Percentiles rank a stretch among this genome's conserved stretches.
These are phyloP conservation scores for Saccharomyces cerevisiae DNA, from an alignment of 805 yeast genomes.

Conservation along the genomic window DNA sequence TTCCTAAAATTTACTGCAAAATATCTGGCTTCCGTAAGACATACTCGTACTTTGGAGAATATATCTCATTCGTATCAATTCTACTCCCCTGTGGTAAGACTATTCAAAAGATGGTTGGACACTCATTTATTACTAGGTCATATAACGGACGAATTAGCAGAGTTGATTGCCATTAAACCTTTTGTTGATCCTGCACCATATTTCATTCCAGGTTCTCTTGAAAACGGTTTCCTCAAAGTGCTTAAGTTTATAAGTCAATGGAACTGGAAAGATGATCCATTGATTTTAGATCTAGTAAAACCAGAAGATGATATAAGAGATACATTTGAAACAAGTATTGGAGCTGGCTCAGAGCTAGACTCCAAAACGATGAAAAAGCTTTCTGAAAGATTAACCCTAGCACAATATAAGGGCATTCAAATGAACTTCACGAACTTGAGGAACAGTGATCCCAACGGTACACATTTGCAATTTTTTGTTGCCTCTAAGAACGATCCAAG, in stretches of 20 bases:
- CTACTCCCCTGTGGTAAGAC: slow-evolving; percentile 71
- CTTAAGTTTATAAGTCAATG: slow-evolving; percentile 65
- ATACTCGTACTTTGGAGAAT: slow-evolving; percentile 68
- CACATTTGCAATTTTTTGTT: slow-evolving; percentile 71
- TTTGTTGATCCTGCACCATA: slow-evolving; percentile 87
- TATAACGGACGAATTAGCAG: slow-evolving; percentile 70
- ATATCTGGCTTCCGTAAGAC: slow-evolving; percentile 63
- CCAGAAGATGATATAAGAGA: slow-evolving; percentile 35
- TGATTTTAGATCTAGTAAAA: slow-evolving; percentile 68
- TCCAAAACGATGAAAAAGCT: slow-evolving; percentile 36
- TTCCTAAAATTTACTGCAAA: slow-evolving; percentile 56
- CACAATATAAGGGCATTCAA: slow-evolving; percentile 53
- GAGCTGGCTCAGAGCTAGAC: slow-evolving; percentile 28
- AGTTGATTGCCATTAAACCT: slow-evolving; percentile 71
- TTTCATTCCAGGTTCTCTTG: slow-evolving; percentile 67
- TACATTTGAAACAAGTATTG: slow-evolving; percentile 16
- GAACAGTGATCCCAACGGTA: slow-evolving; percentile 71
- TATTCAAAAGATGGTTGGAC: slow-evolving; percentile 86
- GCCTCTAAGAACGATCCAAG: slow-evolving; percentile 80
- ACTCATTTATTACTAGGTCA: slow-evolving; percentile 67
- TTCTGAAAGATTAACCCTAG: slow-evolving; percentile 54
- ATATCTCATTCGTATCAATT: slow-evolving; percentile 63
- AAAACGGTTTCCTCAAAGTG: slow-evolving; percentile 72
- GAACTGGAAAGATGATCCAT: slow-evolving; percentile 91
- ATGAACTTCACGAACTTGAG: slow-evolving; percentile 61